These are phyloP conservation scores for Mucor sp. DNA, from an alignment of 371 early-diverging fungal genomes.

Conservation along the genomic window DNA sequence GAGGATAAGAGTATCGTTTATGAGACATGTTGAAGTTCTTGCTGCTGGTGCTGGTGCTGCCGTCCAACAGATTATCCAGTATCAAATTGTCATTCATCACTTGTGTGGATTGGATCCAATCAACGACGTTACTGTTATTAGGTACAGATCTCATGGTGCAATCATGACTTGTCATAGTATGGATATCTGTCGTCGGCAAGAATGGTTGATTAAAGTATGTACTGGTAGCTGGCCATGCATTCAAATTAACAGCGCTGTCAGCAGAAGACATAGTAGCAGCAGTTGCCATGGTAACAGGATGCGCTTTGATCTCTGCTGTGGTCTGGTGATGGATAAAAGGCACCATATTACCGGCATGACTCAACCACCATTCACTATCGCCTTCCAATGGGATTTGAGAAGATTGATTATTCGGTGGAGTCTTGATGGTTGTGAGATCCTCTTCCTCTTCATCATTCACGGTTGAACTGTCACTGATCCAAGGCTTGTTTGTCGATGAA, in stretches of 20 bases:
- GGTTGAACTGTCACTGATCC: constrained; percentile 6
- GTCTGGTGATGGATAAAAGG: not conserved
- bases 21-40: not conserved
- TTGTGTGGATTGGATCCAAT: constrained; percentile 12
- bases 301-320: too few species aligned
- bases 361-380: not conserved
- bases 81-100: not conserved
- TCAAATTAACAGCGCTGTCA: constrained; percentile 1
- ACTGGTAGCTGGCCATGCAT: constrained; percentile 8
- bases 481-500: constrained; percentile 3
- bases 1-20: not conserved
- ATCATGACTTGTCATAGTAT: constrained; percentile 1
- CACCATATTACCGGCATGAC: not conserved
- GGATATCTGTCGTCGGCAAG: not conserved
- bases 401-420: not conserved
- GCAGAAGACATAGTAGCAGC: not conserved
- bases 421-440: not conserved
- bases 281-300: not conserved
- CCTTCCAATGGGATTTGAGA: not conserved
- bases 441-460: not conserved
- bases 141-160: not conserved
- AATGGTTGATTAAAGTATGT: not conserved
- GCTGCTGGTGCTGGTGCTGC: not conserved
- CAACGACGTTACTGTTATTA: constrained; percentile 9
- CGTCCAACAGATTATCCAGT: not conserved